These are phyloP conservation scores for Coemansia sp. DNA, from an alignment of 192 early-diverging fungal species.

Conservation along the genomic window DNA sequence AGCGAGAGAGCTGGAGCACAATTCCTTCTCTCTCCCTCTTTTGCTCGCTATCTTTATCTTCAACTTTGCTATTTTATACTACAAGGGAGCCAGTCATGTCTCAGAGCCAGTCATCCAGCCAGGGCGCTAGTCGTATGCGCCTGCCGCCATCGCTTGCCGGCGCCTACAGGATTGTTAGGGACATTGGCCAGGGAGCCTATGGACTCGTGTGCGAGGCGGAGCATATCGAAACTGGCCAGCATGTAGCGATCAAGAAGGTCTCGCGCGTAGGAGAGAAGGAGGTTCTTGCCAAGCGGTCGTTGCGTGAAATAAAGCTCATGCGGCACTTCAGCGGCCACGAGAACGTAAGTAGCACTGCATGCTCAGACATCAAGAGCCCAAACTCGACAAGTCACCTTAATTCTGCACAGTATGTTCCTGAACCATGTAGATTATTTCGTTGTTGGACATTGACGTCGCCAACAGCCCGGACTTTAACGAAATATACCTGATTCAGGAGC, in stretches of 20 bases:
- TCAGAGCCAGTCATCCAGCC: slow-evolving; percentile 32
- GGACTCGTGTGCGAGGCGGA: slow-evolving; percentile 89
- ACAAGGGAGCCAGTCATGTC: slow-evolving; percentile 17
- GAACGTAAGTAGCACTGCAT: slow-evolving; percentile 60
- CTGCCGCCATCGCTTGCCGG: slow-evolving; percentile 62
- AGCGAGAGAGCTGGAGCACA: neutral
- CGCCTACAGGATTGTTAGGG: slow-evolving; percentile 73
- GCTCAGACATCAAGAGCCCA: neutral
- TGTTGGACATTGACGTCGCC: slow-evolving; percentile 90
- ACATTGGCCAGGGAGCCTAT: slow-evolving; percentile 90
- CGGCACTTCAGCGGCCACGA: slow-evolving; percentile 93
- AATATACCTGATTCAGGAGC: slow-evolving; percentile 94
- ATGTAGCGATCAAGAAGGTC: slow-evolving; percentile 95
- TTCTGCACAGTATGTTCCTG: neutral
- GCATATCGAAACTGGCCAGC: slow-evolving; percentile 75
- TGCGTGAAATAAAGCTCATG: slow-evolving; percentile 92
- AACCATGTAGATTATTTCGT: slow-evolving; percentile 76
- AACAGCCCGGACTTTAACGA: slow-evolving; percentile 86
- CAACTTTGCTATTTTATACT: neutral
- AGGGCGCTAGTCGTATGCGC: slow-evolving; percentile 48
- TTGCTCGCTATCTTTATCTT: neutral
- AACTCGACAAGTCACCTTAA: neutral
- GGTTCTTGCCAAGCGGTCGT: slow-evolving; percentile 84
- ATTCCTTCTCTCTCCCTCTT: neutral
- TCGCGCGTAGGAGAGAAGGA: slow-evolving; percentile 81